phyloP scores from a whole-genome alignment of 306 rosid genomes.

The Pyrus communis region DNA sequence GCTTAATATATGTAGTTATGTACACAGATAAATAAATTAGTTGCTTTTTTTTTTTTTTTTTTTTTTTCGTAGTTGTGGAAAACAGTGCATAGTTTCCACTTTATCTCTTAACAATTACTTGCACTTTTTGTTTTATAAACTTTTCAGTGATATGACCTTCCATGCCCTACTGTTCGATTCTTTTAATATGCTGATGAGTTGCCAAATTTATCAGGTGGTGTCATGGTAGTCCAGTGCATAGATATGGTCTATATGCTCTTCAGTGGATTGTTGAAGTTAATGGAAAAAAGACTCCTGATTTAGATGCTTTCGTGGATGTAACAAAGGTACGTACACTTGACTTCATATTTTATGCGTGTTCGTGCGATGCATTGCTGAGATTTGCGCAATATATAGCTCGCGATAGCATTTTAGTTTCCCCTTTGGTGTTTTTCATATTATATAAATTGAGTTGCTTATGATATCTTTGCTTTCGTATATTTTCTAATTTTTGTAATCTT shows the following conservation, averaged over 20 bases:
- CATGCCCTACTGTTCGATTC: neutral
- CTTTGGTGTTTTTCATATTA: neutral
- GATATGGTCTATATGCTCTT: conserved; percentile 92
- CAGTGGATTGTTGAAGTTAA: conserved; percentile 94
- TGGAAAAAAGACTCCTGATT: conserved; percentile 76
- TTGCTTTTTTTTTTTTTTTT: no score
- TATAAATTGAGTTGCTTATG: neutral
- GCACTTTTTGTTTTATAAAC: no score
- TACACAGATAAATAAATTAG: no score
- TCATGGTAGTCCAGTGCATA: conserved; percentile 92
- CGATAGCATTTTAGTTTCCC: neutral
- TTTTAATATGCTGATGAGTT: conserved; percentile 9
- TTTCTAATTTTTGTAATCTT: neutral
- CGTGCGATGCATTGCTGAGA: no score
- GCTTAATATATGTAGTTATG: no score
- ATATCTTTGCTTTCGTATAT: neutral
- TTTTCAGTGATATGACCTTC: neutral
- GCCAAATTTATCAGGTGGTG: conserved; percentile 63
- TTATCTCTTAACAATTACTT: no score
- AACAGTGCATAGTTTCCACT: no score
- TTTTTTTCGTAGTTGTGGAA: no score
- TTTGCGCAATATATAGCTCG: no score
- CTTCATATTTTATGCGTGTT: no score
- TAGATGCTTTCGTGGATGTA: conserved; percentile 72
- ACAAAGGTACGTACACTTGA: conserved; percentile 71